Evolutionary conservation across 345 rosid species (phyloP).

Genomic region (Geranium rotundifolium): DNA sequence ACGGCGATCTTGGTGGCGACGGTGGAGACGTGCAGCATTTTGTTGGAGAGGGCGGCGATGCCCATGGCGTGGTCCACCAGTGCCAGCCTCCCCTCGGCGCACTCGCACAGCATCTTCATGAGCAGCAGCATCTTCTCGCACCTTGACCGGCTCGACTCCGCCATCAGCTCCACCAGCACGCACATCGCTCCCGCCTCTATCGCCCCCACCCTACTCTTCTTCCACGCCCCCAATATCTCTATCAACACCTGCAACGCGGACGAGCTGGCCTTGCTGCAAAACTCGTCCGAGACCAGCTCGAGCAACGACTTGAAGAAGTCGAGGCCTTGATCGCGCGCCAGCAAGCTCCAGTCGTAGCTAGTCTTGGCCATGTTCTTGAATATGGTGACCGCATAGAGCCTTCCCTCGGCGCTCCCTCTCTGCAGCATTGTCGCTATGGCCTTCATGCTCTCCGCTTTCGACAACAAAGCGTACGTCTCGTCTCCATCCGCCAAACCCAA

Average conservation of each 20-base stretch:
- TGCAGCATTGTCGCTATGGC: slow-evolving; percentile 21
- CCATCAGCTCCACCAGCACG: slow-evolving; percentile 24
- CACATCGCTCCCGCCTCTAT: slow-evolving; percentile 23
- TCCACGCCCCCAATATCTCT: slow-evolving; percentile 11
- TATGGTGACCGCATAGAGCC: slow-evolving; percentile 15
- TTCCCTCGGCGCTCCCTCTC: slow-evolving; percentile 25
- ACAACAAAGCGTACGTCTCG: slow-evolving; percentile 5
- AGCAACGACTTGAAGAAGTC: slow-evolving; percentile 27
- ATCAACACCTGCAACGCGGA: slow-evolving; percentile 23
- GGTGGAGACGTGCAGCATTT: slow-evolving; percentile 11
- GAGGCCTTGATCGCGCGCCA: slow-evolving; percentile 18
- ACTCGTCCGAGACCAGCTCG: slow-evolving; percentile 28
- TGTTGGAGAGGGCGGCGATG: slow-evolving; percentile 24
- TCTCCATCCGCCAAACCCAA: slow-evolving; percentile 10
- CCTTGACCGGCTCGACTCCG: slow-evolving; percentile 21
- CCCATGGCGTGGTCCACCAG: slow-evolving; percentile 23
- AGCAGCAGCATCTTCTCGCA: slow-evolving; percentile 21
- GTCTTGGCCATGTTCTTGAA: slow-evolving; percentile 14
- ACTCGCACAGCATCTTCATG: slow-evolving; percentile 22
- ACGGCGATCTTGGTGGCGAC: slow-evolving; percentile 18
- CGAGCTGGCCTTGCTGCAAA: slow-evolving; percentile 24
- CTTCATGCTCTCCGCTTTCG: slow-evolving; percentile 12
- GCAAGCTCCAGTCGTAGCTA: slow-evolving; percentile 3
- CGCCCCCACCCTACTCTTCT: slow-evolving; percentile 18
- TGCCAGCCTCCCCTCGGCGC: slow-evolving; percentile 25